Base-by-base conservation (phyloP, 345 rosid species). In the Xanthoceras sorbifolium region DNA sequence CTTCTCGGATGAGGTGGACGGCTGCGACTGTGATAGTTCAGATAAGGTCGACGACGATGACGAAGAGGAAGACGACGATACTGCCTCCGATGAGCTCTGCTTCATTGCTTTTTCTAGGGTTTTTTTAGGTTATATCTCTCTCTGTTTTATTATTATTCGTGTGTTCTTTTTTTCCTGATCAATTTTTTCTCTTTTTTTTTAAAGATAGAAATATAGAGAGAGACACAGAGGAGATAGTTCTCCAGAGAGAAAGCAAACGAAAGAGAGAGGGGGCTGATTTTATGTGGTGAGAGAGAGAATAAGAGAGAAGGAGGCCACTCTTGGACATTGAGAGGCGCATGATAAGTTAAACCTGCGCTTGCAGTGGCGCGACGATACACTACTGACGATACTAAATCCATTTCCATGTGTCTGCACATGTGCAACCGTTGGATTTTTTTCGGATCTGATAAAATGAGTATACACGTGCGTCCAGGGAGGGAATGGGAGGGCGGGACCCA, bases 51-150 rank as follows among this genome's bases (percentile, higher is more conserved):
- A 66, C 38, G 76, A 42, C 50, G 85, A 26, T 5, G 87, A 71
- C 6, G 88, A 69, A 20, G 81, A 14, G 15, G 83, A 74, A 4
- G 92, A 85, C 0, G 87, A 84, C n/a, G 97, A 83, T 10, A 91
- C 95, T 65, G 94, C 97, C 84, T 94, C 98, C 54, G 86, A 80
- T 54, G 89, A 82, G 73, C 85, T 82, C 68, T 86, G 86, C 88
- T 87, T 87, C 91, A 86, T 89, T 85, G 79, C 82, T 83, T 72
- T 55, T 12, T 48, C 62, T 73, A 61, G 26, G 34, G 64, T 38
- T 34, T 48, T 14, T 62, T 15, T 44, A 6, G 73, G 71, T 62
- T 67, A 57, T 55, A 42, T 60, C 64, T 28, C 9, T 1, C 66
- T 52, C 69, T 57, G 82, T 70, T 71, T 75, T 71, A 7, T 42